These are phyloP conservation scores for Eucalyptus pauciflora DNA, from an alignment of 345 rosid species.

Conservation along the genomic window DNA sequence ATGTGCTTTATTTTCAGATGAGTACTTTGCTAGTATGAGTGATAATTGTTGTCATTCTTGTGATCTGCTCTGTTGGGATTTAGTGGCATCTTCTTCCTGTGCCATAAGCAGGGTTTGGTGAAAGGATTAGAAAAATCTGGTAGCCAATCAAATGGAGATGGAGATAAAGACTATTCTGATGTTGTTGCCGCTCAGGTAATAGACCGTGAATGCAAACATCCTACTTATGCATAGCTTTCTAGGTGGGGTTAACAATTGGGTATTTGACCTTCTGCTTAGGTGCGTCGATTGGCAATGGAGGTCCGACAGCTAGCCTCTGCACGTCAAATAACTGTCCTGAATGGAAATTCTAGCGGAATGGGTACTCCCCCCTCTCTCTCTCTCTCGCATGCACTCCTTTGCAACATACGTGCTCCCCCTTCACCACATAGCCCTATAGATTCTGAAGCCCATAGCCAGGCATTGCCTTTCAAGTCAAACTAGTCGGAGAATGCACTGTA, in stretches of 20 bases:
- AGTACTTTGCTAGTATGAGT: neutral
- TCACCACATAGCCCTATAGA: neutral
- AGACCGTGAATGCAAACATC: neutral
- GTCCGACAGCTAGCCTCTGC: constrained; percentile 54
- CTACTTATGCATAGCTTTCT: neutral
- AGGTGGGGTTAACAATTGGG: neutral
- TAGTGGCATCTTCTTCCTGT: neutral
- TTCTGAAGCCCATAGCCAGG: neutral
- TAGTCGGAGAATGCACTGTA: neutral
- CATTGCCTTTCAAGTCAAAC: neutral
- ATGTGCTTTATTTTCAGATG: neutral
- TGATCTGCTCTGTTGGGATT: neutral
- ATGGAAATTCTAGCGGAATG: constrained; percentile 50
- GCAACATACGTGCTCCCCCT: neutral
- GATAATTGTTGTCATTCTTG: neutral
- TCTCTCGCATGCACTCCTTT: neutral
- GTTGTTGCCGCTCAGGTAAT: constrained; percentile 64
- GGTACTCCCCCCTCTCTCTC: neutral
- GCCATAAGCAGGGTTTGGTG: constrained; percentile 30
- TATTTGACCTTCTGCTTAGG: constrained; percentile 11
- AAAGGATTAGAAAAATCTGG: constrained; percentile 52
- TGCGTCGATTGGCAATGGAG: constrained; percentile 56
- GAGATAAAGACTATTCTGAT: constrained; percentile 45
- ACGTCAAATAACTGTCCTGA: constrained; percentile 65
- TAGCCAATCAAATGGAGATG: constrained; percentile 41